Conservation (phyloP, 1,139 yeast species). For the Sugiyamaella castrensis region DNA sequence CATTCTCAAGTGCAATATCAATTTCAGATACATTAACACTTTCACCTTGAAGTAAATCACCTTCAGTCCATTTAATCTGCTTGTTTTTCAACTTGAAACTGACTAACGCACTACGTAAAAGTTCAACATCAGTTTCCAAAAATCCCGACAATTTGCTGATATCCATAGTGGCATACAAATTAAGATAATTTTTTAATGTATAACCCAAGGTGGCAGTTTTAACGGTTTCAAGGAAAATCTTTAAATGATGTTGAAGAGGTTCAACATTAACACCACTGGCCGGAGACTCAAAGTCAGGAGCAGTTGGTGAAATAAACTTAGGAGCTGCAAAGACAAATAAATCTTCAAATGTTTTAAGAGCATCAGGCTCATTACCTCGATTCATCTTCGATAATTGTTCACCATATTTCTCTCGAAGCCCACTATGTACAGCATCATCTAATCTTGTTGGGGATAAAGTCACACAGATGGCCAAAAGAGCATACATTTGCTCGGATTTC, state of each 20-base stretch:
- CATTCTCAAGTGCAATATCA: conserved; percentile 44
- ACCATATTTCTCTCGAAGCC: conserved; percentile 47
- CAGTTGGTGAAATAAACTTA: conserved; percentile 45
- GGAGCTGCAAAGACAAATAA: conserved; percentile 48
- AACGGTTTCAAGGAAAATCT: conserved; percentile 44
- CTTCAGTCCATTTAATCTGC: conserved; percentile 45
- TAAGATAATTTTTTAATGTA: conserved; percentile 44
- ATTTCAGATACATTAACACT: conserved; percentile 43
- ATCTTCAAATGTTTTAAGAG: conserved; percentile 44
- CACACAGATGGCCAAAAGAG: conserved; percentile 46
- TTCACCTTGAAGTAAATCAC: conserved; percentile 44
- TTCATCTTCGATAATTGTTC: conserved; percentile 45
- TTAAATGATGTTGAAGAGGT: conserved; percentile 44
- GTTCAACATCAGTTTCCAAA: conserved; percentile 40
- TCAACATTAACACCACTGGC: conserved; percentile 38
- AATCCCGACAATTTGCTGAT: conserved; percentile 43
- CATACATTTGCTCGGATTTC: conserved; percentile 52
- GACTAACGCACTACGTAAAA: conserved; percentile 38
- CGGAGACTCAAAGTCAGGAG: conserved; percentile 39
- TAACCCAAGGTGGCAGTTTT: conserved; percentile 41
- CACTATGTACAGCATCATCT: conserved; percentile 44
- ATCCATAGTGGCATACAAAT: conserved; percentile 47
- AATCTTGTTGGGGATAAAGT: conserved; percentile 47
- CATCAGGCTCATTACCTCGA: conserved; percentile 43
- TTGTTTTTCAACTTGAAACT: conserved; percentile 46